phyloP scores from a whole-genome alignment of 2,329 filamentous ascomycete species.

The Decorospora gaudefroyi region DNA sequence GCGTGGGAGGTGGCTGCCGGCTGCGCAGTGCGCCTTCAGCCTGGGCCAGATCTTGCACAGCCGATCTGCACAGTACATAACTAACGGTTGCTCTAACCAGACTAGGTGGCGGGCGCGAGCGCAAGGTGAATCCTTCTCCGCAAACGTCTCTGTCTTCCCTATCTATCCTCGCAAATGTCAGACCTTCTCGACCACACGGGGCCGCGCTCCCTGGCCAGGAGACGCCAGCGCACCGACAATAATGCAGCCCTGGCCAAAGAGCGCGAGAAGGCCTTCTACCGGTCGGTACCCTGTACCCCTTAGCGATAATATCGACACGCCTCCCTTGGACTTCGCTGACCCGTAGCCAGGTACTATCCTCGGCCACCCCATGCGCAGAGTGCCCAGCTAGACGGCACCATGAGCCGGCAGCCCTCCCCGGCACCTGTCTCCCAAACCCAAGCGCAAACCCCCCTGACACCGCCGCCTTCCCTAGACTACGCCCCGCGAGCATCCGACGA shows the following conservation, averaged over 20 bases:
- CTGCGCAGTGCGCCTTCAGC: too few relatives aligned
- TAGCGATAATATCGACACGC: background rate
- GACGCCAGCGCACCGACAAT: slow-evolving; percentile 32
- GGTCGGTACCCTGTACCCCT: slow-evolving; percentile 23
- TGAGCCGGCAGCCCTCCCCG: slow-evolving; percentile 27
- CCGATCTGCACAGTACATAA: too few relatives aligned
- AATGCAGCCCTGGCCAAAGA: slow-evolving; percentile 36
- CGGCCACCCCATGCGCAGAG: slow-evolving; percentile 40
- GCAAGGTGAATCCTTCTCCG: slow-evolving; percentile 9
- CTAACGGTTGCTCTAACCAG: too few relatives aligned
- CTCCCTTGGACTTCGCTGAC: slow-evolving; percentile 4
- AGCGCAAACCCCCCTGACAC: slow-evolving; percentile 20
- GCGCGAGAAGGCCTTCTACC: slow-evolving; percentile 42
- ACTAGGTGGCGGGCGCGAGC: too few relatives aligned
- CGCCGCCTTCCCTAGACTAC: slow-evolving; percentile 14
- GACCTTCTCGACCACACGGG: slow-evolving; percentile 17
- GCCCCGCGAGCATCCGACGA: slow-evolving; percentile 36
- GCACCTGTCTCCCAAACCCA: slow-evolving; percentile 19
- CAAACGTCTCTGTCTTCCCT: slow-evolving; percentile 9
- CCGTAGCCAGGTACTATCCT: slow-evolving; percentile 9
- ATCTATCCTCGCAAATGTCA: slow-evolving; percentile 11
- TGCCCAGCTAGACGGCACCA: slow-evolving; percentile 23
- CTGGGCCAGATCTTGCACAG: too few relatives aligned
- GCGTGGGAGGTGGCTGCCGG: too few relatives aligned
- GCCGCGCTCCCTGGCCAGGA: slow-evolving; percentile 18